phyloP scores from a whole-genome alignment of 768 basidiomycete species.

The Plicaturopsis crispa region DNA sequence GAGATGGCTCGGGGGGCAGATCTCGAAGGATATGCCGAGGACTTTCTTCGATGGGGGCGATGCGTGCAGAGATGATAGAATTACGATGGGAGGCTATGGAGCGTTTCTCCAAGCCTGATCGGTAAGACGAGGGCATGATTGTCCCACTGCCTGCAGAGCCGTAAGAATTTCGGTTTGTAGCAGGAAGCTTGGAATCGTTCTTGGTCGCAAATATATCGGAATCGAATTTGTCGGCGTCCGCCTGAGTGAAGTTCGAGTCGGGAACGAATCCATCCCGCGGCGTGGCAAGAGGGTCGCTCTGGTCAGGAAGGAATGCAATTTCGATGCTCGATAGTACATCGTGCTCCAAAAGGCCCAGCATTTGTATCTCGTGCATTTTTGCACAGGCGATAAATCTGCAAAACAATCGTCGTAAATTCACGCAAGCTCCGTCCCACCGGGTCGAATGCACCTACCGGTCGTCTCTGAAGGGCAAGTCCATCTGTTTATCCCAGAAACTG shows the following conservation, averaged over 20 bases:
- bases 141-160: constrained; percentile 28
- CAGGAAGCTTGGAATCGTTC: constrained; percentile 25
- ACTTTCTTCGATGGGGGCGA: constrained; percentile 68
- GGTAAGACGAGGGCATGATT: constrained; percentile 25
- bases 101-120: constrained; percentile 34
- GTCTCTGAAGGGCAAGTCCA: constrained; percentile 73
- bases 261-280: constrained; percentile 18
- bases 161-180: constrained; percentile 28
- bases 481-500: constrained; percentile 82
- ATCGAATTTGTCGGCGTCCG: constrained; percentile 70
- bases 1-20: constrained; percentile 37
- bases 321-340: constrained; percentile 87
- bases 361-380: constrained; percentile 97
- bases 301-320: constrained; percentile 66
- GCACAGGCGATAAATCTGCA: constrained; percentile 84
- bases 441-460: constrained; percentile 68
- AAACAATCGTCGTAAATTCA: too few species aligned
- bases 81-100: constrained; percentile 34
- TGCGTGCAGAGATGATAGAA: constrained; percentile 37
- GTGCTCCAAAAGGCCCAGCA: constrained; percentile 87
- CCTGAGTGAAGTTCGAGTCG: constrained; percentile 31
- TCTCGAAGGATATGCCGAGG: constrained; percentile 43
- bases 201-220: constrained; percentile 54
- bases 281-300: constrained; percentile 22
- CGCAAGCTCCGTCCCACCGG: too few species aligned